phyloP scores from a whole-genome alignment of 169 alveolate species.

The Cryptosporidium meleagridis region DNA sequence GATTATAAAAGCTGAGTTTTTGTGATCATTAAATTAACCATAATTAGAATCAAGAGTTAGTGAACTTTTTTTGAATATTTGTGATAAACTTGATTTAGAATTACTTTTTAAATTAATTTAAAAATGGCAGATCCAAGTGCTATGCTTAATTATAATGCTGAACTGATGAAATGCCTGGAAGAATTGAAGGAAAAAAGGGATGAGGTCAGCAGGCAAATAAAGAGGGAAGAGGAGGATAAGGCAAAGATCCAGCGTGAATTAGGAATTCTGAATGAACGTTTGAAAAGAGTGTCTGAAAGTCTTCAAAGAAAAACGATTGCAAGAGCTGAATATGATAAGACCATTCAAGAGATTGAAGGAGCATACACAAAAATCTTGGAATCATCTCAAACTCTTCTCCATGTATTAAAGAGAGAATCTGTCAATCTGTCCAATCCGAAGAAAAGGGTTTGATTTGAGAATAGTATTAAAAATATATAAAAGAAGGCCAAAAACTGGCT shows the following conservation, averaged over 20 bases:
- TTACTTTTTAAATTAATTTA: constrained; percentile 25
- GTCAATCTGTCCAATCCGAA: constrained; percentile 83
- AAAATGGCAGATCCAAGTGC: constrained; percentile 75
- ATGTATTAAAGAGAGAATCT: constrained; percentile 89
- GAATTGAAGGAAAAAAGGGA: constrained; percentile 90
- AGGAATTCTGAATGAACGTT: constrained; percentile 83
- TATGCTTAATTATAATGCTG: constrained; percentile 89
- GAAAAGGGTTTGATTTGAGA: constrained; percentile 66
- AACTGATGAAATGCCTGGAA: constrained; percentile 90
- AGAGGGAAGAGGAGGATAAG: constrained; percentile 88
- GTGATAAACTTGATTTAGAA: constrained; percentile 44
- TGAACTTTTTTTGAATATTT: neutral
- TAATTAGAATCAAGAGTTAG: neutral
- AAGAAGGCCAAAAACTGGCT: neutral
- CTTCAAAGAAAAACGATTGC: constrained; percentile 88
- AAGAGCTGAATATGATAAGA: constrained; percentile 91
- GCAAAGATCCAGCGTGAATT: constrained; percentile 86
- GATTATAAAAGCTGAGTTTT: neutral
- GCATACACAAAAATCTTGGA: constrained; percentile 92
- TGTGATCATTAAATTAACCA: neutral
- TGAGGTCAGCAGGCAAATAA: constrained; percentile 86
- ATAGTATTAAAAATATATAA: neutral
- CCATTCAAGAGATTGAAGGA: constrained; percentile 92
- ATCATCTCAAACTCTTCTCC: constrained; percentile 91
- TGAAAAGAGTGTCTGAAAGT: constrained; percentile 85